A percentile compares a stretch with the other conserved stretches of the same genome.
Evolutionary conservation across 192 early-diverging fungal species (phyloP).

Genomic region (Kappamyces sp.): DNA sequence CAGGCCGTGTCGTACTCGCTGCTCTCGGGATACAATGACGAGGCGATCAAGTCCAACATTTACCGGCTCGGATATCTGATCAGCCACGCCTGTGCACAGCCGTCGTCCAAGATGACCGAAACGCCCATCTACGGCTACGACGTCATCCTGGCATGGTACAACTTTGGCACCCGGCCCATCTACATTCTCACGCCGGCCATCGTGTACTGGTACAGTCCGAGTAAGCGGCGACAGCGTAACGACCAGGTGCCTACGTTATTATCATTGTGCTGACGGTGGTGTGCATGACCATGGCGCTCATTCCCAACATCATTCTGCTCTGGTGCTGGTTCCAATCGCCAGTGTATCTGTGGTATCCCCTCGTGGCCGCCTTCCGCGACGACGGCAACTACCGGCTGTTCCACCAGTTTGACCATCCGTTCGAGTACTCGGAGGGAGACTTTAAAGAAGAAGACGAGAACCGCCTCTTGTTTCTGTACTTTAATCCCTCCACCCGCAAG

Average conservation of each 20-base stretch:
- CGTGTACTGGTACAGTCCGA: neutral
- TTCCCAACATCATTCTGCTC: neutral
- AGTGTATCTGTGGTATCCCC: neutral
- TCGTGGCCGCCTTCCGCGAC: neutral
- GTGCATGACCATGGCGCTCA: neutral
- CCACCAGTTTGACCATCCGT: neutral
- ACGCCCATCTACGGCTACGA: neutral
- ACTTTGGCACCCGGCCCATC: neutral
- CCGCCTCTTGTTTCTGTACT: neutral
- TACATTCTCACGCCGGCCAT: neutral
- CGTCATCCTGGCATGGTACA: neutral
- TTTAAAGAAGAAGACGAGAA: neutral
- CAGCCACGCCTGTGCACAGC: neutral
- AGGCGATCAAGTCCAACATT: neutral
- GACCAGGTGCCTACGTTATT: neutral
- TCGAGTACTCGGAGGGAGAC: neutral
- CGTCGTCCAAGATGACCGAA: neutral
- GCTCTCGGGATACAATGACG: neutral
- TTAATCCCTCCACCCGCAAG: neutral
- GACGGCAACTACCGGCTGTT: neutral
- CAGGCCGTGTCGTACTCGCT: neutral
- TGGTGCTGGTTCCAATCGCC: neutral
- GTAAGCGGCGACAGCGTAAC: no score
- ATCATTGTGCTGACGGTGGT: neutral
- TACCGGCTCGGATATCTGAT: neutral